Conservation (phyloP, 2,329 filamentous ascomycete species). For the Chalara sp. region DNA sequence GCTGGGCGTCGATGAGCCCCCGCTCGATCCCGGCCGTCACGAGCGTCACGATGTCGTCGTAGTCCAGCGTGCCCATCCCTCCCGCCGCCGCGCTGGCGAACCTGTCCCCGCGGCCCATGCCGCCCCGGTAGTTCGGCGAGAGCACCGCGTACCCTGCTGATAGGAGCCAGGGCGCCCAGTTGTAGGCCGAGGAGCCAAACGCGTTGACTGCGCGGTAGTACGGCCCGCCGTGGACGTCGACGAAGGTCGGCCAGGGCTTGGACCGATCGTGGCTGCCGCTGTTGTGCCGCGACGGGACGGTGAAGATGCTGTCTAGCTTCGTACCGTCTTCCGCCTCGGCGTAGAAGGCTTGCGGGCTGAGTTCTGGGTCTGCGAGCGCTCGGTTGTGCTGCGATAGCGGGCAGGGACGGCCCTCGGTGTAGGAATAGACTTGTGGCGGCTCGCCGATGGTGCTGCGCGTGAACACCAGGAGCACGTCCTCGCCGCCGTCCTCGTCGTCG, state of each 20-base stretch:
- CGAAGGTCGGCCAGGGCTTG: constrained; percentile 26
- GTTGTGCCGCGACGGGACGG: constrained; percentile 13
- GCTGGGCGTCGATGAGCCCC: constrained; percentile 25
- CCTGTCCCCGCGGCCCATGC: constrained; percentile 25
- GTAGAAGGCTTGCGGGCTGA: constrained; percentile 19
- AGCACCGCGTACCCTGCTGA: constrained; percentile 32
- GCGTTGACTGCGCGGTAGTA: constrained; percentile 20
- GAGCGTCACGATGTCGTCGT: constrained; percentile 30
- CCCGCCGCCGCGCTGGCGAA: constrained; percentile 26
- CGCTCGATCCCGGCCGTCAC: constrained; percentile 27
- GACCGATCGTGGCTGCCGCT: background rate
- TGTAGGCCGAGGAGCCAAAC: constrained; percentile 28
- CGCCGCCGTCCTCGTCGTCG: constrained; percentile 9
- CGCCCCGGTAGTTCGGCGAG: constrained; percentile 33
- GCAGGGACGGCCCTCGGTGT: constrained; percentile 7
- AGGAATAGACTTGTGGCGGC: constrained; percentile 26
- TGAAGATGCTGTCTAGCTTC: constrained; percentile 24
- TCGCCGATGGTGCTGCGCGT: constrained; percentile 21
- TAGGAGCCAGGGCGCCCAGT: constrained; percentile 16
- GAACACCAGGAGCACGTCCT: constrained; percentile 21
- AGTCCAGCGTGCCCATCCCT: constrained; percentile 29
- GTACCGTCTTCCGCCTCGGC: constrained; percentile 22
- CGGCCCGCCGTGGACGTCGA: constrained; percentile 32
- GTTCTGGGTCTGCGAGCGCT: constrained; percentile 10
- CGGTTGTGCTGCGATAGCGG: constrained; percentile 20